These are phyloP conservation scores for Sporisorium graminicola DNA, from an alignment of 1,284 basidiomycete genomes.

Conservation along the genomic window DNA sequence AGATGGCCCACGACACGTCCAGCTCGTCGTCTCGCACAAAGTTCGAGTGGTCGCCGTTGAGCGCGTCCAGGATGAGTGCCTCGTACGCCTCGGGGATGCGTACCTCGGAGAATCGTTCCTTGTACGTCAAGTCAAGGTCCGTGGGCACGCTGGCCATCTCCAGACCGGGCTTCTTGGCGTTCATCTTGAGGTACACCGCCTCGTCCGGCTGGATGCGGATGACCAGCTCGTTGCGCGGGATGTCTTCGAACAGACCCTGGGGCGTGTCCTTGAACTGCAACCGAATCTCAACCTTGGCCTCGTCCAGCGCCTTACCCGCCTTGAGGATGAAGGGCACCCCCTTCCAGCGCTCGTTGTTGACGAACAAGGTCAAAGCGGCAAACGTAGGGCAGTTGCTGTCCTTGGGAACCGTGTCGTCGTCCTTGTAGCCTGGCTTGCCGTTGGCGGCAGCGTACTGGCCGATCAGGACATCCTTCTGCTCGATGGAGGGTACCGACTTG, in stretches of 20 bases:
- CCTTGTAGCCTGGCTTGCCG: conserved; percentile 71
- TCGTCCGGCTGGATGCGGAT: conserved; percentile 68
- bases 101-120: conserved; percentile 63
- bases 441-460: conserved; percentile 69
- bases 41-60: conserved; percentile 69
- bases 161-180: conserved; percentile 66
- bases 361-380: conserved; percentile 66
- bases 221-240: conserved; percentile 68
- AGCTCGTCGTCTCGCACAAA: conserved; percentile 70
- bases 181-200: conserved; percentile 67
- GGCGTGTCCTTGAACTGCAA: conserved; percentile 66
- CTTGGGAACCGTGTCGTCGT: conserved; percentile 71
- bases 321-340: conserved; percentile 69
- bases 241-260: conserved; percentile 50
- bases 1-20: conserved; percentile 69
- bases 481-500: conserved; percentile 65
- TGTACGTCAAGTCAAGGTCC: conserved; percentile 65
- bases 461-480: conserved; percentile 67
- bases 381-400: conserved; percentile 70
- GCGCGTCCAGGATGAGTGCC: conserved; percentile 68
- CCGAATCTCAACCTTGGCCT: conserved; percentile 68
- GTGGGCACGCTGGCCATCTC: conserved; percentile 56
- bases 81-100: conserved; percentile 70
- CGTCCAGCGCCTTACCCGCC: conserved; percentile 68
- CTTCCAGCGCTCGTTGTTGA: conserved; percentile 67